Evolutionary conservation across 2,329 filamentous ascomycete species (phyloP).

Genomic region (Fusarium oligoseptatum): DNA sequence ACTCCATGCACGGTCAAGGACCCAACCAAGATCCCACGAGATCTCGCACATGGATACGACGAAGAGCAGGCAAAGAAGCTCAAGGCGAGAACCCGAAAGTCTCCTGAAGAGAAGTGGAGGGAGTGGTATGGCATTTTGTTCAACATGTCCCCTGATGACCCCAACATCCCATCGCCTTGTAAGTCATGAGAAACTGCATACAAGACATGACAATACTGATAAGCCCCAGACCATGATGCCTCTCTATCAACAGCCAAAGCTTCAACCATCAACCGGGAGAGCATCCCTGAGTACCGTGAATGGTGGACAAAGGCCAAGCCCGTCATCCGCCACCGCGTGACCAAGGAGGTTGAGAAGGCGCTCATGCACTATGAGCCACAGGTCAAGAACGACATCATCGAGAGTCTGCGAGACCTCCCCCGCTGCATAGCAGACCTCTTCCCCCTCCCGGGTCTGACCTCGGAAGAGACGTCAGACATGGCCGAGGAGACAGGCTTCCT

Average conservation of each 20-base stretch:
- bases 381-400: constrained; percentile 19
- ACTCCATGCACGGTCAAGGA: constrained; percentile 40
- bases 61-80: constrained; percentile 39
- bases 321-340: constrained; percentile 12
- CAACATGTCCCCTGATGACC: constrained; percentile 26
- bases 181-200: constrained; percentile 13
- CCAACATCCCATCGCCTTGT: constrained; percentile 43
- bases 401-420: constrained; percentile 23
- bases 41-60: constrained; percentile 42
- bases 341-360: constrained; percentile 17
- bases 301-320: constrained; percentile 26
- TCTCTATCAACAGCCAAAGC: background rate
- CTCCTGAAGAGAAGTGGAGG: constrained; percentile 32
- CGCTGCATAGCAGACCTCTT: constrained; percentile 7
- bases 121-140: constrained; percentile 40
- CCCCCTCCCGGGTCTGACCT: constrained; percentile 22
- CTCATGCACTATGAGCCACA: constrained; percentile 15
- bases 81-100: constrained; percentile 19
- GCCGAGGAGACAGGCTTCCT: constrained; percentile 7
- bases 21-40: constrained; percentile 8
- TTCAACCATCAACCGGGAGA: constrained; percentile 4
- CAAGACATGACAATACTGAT: too few relatives aligned
- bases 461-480: constrained; percentile 27
- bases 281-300: constrained; percentile 12
- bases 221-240: constrained; percentile 18